Percentiles rank a stretch among this genome's conserved stretches.
These are phyloP conservation scores for Plantago major DNA, from an alignment of 257 asterid genomes.

Conservation along the genomic window DNA sequence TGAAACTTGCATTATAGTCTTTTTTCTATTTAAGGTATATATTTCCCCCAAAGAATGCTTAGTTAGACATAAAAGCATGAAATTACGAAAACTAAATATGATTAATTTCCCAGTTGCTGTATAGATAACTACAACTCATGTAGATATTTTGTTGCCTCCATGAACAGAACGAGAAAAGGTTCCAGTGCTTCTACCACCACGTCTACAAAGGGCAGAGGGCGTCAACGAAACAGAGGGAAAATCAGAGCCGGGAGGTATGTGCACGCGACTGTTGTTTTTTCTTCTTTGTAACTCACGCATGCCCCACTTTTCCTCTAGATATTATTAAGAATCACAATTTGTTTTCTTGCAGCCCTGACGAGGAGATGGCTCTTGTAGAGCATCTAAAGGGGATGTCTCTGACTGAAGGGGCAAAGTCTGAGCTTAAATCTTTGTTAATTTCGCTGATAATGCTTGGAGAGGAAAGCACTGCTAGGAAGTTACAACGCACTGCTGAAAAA, in stretches of 20 bases:
- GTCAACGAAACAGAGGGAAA: conserved; percentile 80
- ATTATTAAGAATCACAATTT: neutral
- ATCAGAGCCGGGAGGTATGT: conserved; percentile 95
- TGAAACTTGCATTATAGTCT: no score
- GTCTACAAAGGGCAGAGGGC: conserved; percentile 72
- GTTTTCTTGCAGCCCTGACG: conserved; percentile 62
- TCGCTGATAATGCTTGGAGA: conserved; percentile 73
- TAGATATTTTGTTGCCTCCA: conserved; percentile 2
- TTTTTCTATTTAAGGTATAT: no score
- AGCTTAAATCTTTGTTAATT: conserved; percentile 59
- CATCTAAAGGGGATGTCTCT: conserved; percentile 85
- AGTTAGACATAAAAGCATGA: no score
- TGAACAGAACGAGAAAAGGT: conserved; percentile 68
- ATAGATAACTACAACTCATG: conserved; percentile 5
- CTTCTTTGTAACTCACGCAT: conserved; percentile 8
- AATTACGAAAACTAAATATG: no score
- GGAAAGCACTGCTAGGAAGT: conserved; percentile 66
- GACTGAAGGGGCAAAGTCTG: conserved; percentile 63
- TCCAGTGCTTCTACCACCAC: conserved; percentile 57
- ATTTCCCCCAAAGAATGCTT: no score
- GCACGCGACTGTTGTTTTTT: conserved; percentile 7
- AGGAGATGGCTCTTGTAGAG: conserved; percentile 83
- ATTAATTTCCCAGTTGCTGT: no score
- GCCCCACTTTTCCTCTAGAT: neutral
- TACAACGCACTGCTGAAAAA: conserved; percentile 59